Base-by-base conservation (phyloP, 1,284 basidiomycete genomes). In the Phlebopus sp. region DNA sequence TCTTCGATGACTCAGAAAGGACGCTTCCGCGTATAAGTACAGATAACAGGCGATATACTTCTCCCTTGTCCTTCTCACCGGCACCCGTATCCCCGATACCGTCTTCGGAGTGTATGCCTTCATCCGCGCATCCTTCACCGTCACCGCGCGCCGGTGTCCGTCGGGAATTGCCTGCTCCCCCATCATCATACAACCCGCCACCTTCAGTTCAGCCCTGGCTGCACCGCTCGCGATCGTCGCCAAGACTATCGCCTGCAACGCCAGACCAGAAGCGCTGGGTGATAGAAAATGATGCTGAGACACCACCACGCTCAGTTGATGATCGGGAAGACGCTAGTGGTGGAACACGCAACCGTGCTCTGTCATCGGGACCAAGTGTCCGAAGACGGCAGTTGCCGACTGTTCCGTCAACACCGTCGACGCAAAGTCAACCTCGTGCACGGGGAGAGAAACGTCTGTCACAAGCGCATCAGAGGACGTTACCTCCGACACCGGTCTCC, bases 171-270 rank as follows among this genome's bases (percentile, higher is more conserved):
- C 64, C 63, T 5, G 54, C 65, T 2, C 63, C 63, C 15, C 63
- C 66, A 4, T 68, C 66, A 10, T 54, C 63, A n/a, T 64, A 59
- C 43, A 50, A 67, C 21, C 64, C 63, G 11, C 63, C 63, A 15
- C 49, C 55, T 4, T 58, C 59, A 4, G 37, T 53, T 32, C 63
- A 65, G 34, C 63, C 63, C 7, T 65, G 63, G 63, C 37, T 65
- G 18, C 64, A 65, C 36, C 61, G 64, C 21, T 68, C 65, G 13
- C 54, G 54, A 15, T 65, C 63, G 36, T 67, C 66, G 15, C 66
- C 62, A 11, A 61, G 47, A 37, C 62, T 64, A 44, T 54, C 53
- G 19, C 52, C 51, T 42, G 41, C 40, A 18, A 39, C n/a, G 27
- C 29, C 32, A 6, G 51, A 37, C 17, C 43, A 32, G 2, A 34